Evolutionary conservation across 139 green algal species (phyloP).

Genomic region (Yamagishiella unicocca): DNA sequence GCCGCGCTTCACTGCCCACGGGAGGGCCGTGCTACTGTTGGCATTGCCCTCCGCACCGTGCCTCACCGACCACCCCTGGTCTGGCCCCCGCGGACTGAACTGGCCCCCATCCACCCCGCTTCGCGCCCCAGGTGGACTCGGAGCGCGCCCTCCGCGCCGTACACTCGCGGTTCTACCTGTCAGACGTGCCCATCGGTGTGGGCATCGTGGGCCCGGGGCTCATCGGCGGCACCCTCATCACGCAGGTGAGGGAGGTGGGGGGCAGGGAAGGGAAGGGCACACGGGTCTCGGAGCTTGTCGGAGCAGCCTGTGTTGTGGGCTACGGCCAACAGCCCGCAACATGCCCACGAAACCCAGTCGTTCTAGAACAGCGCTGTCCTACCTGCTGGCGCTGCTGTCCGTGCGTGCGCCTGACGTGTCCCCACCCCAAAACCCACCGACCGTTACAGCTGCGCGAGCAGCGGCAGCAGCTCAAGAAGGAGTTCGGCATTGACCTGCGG

Average conservation of each 20-base stretch:
- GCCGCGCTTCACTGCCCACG: too few species aligned
- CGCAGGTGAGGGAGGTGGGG: conserved; percentile 90
- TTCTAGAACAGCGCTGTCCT: too few species aligned
- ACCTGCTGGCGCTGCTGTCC: too few species aligned
- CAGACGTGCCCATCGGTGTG: conserved; percentile 88
- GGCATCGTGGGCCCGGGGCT: conserved; percentile 93
- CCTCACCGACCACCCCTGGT: too few species aligned
- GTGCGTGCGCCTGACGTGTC: not conserved
- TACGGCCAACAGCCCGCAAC: too few species aligned
- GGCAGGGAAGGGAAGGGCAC: too few species aligned
- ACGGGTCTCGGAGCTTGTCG: too few species aligned
- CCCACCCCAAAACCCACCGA: not conserved
- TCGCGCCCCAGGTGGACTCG: conserved; percentile 47
- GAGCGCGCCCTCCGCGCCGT: conserved; percentile 87
- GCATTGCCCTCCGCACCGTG: too few species aligned
- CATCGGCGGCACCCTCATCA: conserved; percentile 92
- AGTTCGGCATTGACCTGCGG: conserved; percentile 92
- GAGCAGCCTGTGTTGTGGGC: too few species aligned
- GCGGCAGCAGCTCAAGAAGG: conserved; percentile 71
- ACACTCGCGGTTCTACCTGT: conserved; percentile 96
- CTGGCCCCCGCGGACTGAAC: too few species aligned
- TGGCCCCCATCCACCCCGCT: not conserved
- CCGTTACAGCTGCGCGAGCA: conserved; percentile 51
- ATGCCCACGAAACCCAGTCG: too few species aligned
- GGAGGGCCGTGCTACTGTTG: too few species aligned